Base-by-base conservation (phyloP, 1,284 basidiomycete genomes). In the Afroboletus lepidellus region DNA sequence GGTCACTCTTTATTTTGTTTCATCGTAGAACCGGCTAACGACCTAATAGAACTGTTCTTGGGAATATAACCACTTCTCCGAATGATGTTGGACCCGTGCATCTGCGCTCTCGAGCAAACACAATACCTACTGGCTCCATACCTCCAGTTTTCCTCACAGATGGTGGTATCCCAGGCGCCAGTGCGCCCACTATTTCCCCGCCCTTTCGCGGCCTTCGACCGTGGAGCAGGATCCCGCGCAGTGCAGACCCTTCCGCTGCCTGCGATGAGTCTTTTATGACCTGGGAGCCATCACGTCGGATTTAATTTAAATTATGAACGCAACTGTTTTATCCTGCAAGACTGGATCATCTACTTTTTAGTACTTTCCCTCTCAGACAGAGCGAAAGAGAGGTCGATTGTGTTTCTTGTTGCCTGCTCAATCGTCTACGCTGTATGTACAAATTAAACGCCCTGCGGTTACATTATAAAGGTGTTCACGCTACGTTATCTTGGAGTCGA, bases 261-360 rank as follows among this genome's bases (percentile, higher is more conserved):
- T 68, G 65, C 54, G 74, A 78, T 27, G 75, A 77, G 51, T 66
- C 73, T 1, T 76, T 78, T 55, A 77, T 76, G 74, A 73, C 72
- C 39, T 77, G 75, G 77, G 69, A 73, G 54, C 72, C 73, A 25
- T 59, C 69, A 32, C 62, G 63, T 37, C 69, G 66, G 48, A 36
- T 51, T 34, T 67, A 50, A 57, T 15, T 39, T 39, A 13, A 39
- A 39, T 37, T 38, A 38, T 39, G 24, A 21, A 4, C 44, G 16
- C 47, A 29, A 29, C 23, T 33, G 29, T 25, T 27, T 39, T 45
- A 42, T 38, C 23, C 41, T 41, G 23, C 25, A 25, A 13, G 34
- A 29, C 1, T 27, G 11, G 24, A 24, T 32, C 37, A 42, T 45
- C 29, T 48, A 33, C 52, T 38, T 24, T 41, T 34, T 56, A 42